These are phyloP conservation scores for Roridomyces roridus DNA, from an alignment of 768 basidiomycete genomes.

Conservation along the genomic window DNA sequence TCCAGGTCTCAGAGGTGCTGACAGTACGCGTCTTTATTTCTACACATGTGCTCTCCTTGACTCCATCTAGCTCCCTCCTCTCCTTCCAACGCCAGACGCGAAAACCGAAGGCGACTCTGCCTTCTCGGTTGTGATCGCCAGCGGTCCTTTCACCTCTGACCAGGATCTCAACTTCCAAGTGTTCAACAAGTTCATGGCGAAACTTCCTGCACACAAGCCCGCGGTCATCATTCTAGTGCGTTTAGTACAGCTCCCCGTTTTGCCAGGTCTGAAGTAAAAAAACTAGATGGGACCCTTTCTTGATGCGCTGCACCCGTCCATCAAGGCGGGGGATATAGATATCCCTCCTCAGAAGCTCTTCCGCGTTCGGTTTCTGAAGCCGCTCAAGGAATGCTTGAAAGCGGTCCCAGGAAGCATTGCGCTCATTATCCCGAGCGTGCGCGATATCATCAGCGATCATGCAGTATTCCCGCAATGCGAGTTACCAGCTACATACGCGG, in stretches of 20 bases:
- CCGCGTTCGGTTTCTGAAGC: slow-evolving; percentile 61
- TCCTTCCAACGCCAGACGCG: slow-evolving; percentile 46
- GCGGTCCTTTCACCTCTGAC: slow-evolving; percentile 89
- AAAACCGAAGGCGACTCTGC: slow-evolving; percentile 40
- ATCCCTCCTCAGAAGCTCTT: slow-evolving; percentile 73
- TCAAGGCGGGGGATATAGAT: slow-evolving; percentile 79
- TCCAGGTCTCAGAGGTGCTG: slow-evolving; percentile 82
- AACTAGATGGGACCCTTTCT: slow-evolving; percentile 90
- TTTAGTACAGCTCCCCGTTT: neutral
- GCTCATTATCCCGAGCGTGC: slow-evolving; percentile 82
- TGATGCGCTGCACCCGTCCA: slow-evolving; percentile 73
- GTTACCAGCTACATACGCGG: slow-evolving; percentile 47
- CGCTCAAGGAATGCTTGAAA: slow-evolving; percentile 62
- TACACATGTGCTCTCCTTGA: neutral
- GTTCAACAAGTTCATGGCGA: slow-evolving; percentile 67
- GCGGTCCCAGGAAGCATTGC: slow-evolving; percentile 71
- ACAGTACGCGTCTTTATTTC: slow-evolving; percentile 56
- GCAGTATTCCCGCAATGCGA: slow-evolving; percentile 86
- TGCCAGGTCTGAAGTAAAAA: neutral
- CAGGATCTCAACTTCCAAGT: slow-evolving; percentile 78
- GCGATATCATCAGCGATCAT: slow-evolving; percentile 82
- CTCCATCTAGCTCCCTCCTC: slow-evolving; percentile 70
- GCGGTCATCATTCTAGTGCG: slow-evolving; percentile 79
- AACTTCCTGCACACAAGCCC: slow-evolving; percentile 70
- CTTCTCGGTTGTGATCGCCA: slow-evolving; percentile 73